Conservation (phyloP, 192 early-diverging fungal species). For the Anaeromyces robustus region DNA sequence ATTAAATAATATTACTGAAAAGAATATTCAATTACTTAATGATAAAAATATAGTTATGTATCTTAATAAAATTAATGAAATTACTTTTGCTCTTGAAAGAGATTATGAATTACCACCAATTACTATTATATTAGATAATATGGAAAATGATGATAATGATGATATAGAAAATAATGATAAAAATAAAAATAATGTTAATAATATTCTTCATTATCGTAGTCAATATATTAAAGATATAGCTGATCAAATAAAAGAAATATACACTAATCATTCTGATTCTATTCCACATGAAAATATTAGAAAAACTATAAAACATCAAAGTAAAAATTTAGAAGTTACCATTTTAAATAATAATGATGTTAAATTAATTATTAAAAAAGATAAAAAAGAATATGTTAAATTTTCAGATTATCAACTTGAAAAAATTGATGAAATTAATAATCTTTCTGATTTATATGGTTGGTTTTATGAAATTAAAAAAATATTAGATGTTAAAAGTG, state of each 20-base stretch:
- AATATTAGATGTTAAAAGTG: background rate
- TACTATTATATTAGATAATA: background rate
- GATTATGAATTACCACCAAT: background rate
- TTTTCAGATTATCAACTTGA: background rate
- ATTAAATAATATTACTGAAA: background rate
- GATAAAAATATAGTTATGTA: background rate
- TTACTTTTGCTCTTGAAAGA: background rate
- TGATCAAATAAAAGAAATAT: background rate
- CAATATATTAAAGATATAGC: background rate
- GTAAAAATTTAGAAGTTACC: background rate
- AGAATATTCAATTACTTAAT: background rate
- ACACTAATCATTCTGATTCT: background rate
- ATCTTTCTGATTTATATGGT: background rate
- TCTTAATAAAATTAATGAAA: background rate
- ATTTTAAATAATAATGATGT: background rate
- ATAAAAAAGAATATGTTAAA: background rate
- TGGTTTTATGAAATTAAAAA: background rate
- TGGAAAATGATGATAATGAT: background rate
- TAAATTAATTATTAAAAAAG: background rate
- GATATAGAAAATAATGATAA: no score
- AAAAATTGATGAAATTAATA: background rate
- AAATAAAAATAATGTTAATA: background rate
- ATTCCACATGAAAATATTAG: background rate
- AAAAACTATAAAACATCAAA: background rate
- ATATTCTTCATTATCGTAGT: background rate